Percentiles rank a stretch among this genome's conserved stretches.
phyloP scores from a whole-genome alignment of 2,329 filamentous ascomycete genomes.

The Colletotrichum musae region DNA sequence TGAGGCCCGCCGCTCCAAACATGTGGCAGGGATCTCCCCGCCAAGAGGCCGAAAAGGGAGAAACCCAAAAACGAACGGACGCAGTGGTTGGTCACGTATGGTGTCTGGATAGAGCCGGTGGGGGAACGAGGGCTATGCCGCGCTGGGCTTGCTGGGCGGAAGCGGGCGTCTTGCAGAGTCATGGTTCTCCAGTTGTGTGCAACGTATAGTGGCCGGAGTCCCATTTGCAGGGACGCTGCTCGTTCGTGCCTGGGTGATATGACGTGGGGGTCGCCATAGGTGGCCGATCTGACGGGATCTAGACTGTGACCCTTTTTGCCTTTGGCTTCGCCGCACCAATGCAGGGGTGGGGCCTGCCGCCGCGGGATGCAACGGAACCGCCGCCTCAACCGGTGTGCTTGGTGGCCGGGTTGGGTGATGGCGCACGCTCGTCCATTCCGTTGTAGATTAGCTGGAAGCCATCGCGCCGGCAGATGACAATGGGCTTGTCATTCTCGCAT shows the following conservation, averaged over 20 bases:
- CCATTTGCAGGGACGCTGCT: conserved; percentile 35
- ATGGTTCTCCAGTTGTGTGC: conserved; percentile 27
- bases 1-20: conserved; percentile 5
- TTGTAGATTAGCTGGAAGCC: conserved; percentile 50
- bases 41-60: conserved; percentile 17
- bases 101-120: conserved; percentile 10
- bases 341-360: conserved; percentile 35
- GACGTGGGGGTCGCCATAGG: conserved; percentile 29
- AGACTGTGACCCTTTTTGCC: conserved; percentile 29
- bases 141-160: conserved; percentile 11
- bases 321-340: conserved; percentile 39
- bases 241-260: conserved; percentile 34
- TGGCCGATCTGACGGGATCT: conserved; percentile 33
- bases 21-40: conserved; percentile 23
- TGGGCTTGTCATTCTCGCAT: conserved; percentile 51
- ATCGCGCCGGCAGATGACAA: conserved; percentile 56
- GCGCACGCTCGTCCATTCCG: conserved; percentile 28
- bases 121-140: conserved; percentile 29
- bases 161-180: conserved; percentile 27
- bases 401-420: conserved; percentile 32
- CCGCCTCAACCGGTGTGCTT: conserved; percentile 34
- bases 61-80: conserved; percentile 12
- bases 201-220: not conserved
- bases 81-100: not conserved
- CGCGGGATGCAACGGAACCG: conserved; percentile 28